A percentile compares a stretch with the other conserved stretches of the same genome.
These are phyloP conservation scores for Linum lewisii DNA, from an alignment of 345 rosid genomes.

Conservation along the genomic window DNA sequence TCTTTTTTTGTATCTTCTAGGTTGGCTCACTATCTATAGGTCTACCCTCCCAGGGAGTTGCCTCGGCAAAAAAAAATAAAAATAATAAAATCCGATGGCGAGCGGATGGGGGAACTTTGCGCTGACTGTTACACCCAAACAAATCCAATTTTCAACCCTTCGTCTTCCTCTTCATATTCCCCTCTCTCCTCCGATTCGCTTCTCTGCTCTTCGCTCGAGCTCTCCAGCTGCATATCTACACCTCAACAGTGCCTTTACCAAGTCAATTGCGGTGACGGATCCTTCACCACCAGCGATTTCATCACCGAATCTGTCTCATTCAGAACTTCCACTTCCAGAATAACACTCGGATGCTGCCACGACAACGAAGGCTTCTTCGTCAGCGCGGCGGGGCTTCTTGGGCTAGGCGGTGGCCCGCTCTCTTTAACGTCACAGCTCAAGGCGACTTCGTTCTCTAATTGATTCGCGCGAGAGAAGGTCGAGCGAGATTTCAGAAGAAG, in stretches of 20 bases:
- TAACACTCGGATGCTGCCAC: constrained; percentile 64
- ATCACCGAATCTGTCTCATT: constrained; percentile 69
- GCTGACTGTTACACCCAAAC: constrained; percentile 71
- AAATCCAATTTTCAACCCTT: constrained; percentile 68
- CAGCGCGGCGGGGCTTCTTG: constrained; percentile 80
- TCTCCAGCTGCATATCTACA: constrained; percentile 43
- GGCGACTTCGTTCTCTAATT: constrained; percentile 73
- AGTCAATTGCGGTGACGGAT: constrained; percentile 89
- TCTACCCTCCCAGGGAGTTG: too few relatives aligned
- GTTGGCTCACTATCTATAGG: too few relatives aligned
- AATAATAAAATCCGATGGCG: too few relatives aligned
- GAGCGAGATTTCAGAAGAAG: too few relatives aligned
- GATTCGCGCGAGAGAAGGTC: too few relatives aligned
- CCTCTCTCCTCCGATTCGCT: constrained; percentile 43
- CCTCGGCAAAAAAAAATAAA: too few relatives aligned
- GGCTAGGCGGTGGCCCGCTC: constrained; percentile 84
- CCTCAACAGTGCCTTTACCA: constrained; percentile 48
- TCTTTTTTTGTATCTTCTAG: too few relatives aligned
- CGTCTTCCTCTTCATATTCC: constrained; percentile 46
- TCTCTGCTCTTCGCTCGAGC: constrained; percentile 48
- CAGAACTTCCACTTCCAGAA: background rate
- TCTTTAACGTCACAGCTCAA: constrained; percentile 68
- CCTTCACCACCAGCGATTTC: constrained; percentile 66
- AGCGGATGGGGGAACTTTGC: too few relatives aligned
- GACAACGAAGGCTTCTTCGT: constrained; percentile 78